phyloP scores from a whole-genome alignment of 306 rosid species.

The Pyrus betulifolia region DNA sequence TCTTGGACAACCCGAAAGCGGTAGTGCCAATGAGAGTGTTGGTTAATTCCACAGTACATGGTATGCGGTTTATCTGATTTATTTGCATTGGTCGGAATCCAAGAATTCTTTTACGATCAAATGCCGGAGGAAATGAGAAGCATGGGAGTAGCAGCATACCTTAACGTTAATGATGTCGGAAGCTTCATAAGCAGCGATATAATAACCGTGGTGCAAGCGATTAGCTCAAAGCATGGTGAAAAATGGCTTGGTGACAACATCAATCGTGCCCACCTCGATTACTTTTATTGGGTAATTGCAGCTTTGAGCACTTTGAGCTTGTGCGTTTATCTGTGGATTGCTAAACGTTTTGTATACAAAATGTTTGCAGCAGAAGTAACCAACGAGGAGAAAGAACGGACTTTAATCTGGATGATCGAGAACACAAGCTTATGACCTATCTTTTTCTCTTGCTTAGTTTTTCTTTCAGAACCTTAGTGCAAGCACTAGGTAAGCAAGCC shows the following conservation, averaged over 20 bases:
- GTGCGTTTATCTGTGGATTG: conserved; percentile 35
- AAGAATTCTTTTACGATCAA: conserved; percentile 61
- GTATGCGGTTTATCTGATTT: conserved; percentile 46
- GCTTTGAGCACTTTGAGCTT: conserved; percentile 41
- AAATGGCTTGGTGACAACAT: conserved; percentile 50
- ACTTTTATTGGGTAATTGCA: conserved; percentile 62
- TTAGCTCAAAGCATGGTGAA: conserved; percentile 23
- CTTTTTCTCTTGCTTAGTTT: no score
- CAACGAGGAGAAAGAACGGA: neutral
- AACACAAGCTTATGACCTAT: neutral
- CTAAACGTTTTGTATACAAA: conserved; percentile 49
- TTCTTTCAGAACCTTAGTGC: no score
- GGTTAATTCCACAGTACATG: conserved; percentile 71
- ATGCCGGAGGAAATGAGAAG: conserved; percentile 62
- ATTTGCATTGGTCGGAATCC: conserved; percentile 48
- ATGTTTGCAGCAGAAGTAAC: conserved; percentile 18
- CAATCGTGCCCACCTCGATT: conserved; percentile 53
- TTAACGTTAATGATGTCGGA: conserved; percentile 53
- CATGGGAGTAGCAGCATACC: conserved; percentile 64
- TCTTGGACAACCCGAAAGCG: conserved; percentile 36
- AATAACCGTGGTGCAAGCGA: conserved; percentile 27
- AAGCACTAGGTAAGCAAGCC: no score
- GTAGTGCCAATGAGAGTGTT: conserved; percentile 50
- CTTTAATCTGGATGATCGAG: neutral
- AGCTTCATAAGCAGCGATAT: conserved; percentile 37